These are phyloP conservation scores for Choiromyces venosus DNA, from an alignment of 495 filamentous ascomycete species.

Conservation along the genomic window DNA sequence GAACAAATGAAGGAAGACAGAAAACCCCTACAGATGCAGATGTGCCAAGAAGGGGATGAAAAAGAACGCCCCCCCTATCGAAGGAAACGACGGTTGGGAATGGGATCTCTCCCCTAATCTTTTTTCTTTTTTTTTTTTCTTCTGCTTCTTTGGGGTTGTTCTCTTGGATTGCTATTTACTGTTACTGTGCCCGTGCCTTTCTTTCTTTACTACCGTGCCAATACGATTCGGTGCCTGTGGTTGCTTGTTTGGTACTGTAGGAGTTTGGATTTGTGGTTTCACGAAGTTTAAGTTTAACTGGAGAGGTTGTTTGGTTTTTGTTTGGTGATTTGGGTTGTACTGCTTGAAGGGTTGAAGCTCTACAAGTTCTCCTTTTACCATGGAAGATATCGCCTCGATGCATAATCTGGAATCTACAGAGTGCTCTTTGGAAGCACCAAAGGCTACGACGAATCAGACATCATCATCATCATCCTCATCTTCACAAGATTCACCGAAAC, in stretches of 20 bases:
- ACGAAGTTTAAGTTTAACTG: not conserved
- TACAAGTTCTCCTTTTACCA: not conserved
- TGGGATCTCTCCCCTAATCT: not conserved
- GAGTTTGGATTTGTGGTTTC: not conserved
- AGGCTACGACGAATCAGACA: slow-evolving; percentile 2
- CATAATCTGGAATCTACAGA: slow-evolving; percentile 11
- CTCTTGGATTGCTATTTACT: not conserved
- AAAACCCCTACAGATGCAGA: not conserved
- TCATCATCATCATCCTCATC: slow-evolving; percentile 11
- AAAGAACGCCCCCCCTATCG: not conserved
- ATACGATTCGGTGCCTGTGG: not conserved
- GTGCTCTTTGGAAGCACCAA: not conserved
- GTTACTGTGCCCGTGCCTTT: not conserved
- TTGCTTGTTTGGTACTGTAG: not conserved
- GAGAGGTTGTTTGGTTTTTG: not conserved
- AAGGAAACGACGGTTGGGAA: not conserved
- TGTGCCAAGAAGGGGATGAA: not conserved
- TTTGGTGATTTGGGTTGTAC: slow-evolving; percentile 3
- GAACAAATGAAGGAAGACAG: not conserved
- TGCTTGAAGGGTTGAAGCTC: slow-evolving; percentile 3
- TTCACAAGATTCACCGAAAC: slow-evolving; percentile 14
- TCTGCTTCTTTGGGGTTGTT: not conserved
- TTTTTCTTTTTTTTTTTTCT: not conserved
- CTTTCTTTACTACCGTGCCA: not conserved
- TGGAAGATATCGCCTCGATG: slow-evolving; percentile 32